phyloP scores from a whole-genome alignment of 176 grass and related monocot genomes.

The Bolboschoenus planiculmis region DNA sequence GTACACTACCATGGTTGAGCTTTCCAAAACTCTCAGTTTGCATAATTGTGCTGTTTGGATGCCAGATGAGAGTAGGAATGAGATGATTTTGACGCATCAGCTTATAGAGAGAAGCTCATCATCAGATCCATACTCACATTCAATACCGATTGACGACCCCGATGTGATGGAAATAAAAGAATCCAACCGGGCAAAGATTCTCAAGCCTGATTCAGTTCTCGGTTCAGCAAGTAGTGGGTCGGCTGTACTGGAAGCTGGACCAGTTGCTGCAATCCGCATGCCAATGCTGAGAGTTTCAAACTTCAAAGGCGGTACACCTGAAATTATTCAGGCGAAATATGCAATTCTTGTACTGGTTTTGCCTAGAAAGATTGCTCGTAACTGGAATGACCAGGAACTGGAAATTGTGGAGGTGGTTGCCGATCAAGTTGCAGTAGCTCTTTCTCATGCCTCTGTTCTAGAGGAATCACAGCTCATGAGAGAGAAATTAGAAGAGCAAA shows the following conservation, averaged over 20 bases:
- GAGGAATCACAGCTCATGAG: constrained; percentile 67
- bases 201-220: constrained; percentile 38
- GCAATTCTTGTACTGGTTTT: constrained; percentile 68
- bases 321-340: constrained; percentile 57
- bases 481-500: constrained; percentile 56
- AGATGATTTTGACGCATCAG: constrained; percentile 67
- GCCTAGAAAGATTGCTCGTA: constrained; percentile 31
- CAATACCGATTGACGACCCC: constrained; percentile 35
- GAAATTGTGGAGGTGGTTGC: constrained; percentile 83
- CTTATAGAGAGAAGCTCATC: constrained; percentile 27
- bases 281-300: constrained; percentile 68
- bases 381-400: constrained; percentile 55
- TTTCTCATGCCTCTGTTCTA: constrained; percentile 65
- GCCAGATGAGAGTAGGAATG: constrained; percentile 35
- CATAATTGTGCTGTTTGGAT: constrained; percentile 92
- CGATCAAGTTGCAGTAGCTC: constrained; percentile 69
- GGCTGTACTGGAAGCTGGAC: constrained; percentile 27
- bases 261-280: constrained; percentile 71
- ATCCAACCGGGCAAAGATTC: constrained; percentile 53
- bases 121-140: not conserved
- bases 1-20: constrained; percentile 91
- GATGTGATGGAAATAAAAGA: constrained; percentile 49
- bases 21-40: constrained; percentile 74
- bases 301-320: constrained; percentile 60
- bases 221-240: constrained; percentile 40